Percentiles rank a stretch among this genome's conserved stretches.
These are phyloP conservation scores for Paxillus rubicundulus DNA, from an alignment of 768 basidiomycete genomes.

Conservation along the genomic window DNA sequence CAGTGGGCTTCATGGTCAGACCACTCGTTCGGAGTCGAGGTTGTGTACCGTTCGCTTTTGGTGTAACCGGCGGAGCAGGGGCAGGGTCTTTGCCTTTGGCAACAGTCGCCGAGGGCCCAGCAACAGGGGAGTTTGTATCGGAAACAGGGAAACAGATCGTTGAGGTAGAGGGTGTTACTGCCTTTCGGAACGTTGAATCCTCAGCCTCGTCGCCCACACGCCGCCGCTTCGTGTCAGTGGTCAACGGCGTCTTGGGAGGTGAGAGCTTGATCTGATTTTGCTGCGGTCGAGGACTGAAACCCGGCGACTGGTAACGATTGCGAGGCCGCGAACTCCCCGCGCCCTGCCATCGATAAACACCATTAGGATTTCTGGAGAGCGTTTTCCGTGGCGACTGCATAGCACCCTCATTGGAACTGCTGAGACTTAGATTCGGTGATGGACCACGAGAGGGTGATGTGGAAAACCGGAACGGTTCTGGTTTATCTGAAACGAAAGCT, in stretches of 20 bases:
- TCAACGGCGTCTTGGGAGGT: constrained; percentile 36
- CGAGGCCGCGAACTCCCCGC: constrained; percentile 66
- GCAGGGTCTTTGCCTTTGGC: constrained; percentile 24
- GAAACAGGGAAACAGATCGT: constrained; percentile 20
- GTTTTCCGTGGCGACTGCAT: constrained; percentile 47
- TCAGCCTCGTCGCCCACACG: constrained; percentile 50
- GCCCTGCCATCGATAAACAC: constrained; percentile 71
- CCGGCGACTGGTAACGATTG: constrained; percentile 73
- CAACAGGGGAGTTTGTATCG: constrained; percentile 31
- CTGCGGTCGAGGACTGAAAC: constrained; percentile 57
- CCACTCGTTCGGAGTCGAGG: constrained; percentile 43
- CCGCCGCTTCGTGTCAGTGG: constrained; percentile 59
- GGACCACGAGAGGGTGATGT: constrained; percentile 34
- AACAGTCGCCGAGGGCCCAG: constrained; percentile 25
- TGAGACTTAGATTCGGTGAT: constrained; percentile 22
- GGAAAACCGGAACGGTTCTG: constrained; percentile 64
- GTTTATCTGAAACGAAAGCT: constrained; percentile 33
- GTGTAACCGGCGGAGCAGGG: constrained; percentile 22
- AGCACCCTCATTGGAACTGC: constrained; percentile 2
- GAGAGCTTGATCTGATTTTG: constrained; percentile 45
- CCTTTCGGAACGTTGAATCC: constrained; percentile 35
- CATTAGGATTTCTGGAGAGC: constrained; percentile 71
- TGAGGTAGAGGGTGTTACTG: constrained; percentile 25
- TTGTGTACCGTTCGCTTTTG: constrained; percentile 24
- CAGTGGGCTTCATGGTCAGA: constrained; percentile 47